Conservation (phyloP, 805 yeast genomes). For the Metschnikowia cerradonensis region DNA sequence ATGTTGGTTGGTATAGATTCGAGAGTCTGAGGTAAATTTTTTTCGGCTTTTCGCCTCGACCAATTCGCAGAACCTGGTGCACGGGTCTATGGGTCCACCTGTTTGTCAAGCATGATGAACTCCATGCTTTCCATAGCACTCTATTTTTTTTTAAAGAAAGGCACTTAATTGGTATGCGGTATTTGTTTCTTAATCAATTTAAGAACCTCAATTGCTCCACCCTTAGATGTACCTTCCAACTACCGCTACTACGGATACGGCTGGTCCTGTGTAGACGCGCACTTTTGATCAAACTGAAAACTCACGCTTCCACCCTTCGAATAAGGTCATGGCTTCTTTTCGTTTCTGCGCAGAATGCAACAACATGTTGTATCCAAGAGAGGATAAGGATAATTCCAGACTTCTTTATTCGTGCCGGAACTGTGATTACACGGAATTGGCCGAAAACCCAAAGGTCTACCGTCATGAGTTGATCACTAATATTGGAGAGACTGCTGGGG, state of each 20-base stretch:
- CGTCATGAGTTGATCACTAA: slow-evolving; percentile 89
- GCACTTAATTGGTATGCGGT: not conserved
- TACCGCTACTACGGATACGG: not conserved
- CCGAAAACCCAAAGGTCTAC: slow-evolving; percentile 82
- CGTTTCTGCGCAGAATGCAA: slow-evolving; percentile 96
- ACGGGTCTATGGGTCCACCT: not conserved
- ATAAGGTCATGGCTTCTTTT: slow-evolving; percentile 72
- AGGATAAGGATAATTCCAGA: slow-evolving; percentile 75
- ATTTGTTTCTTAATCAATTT: not conserved
- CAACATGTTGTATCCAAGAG: slow-evolving; percentile 96
- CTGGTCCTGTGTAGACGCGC: slow-evolving; percentile 4
- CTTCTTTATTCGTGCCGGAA: slow-evolving; percentile 90
- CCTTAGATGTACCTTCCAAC: not conserved
- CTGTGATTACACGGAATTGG: slow-evolving; percentile 89
- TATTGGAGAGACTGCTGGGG: slow-evolving; percentile 95
- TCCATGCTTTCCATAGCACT: not conserved
- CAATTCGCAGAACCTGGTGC: slow-evolving; percentile 5
- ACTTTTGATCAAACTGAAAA: slow-evolving; percentile 1
- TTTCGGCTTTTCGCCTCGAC: slow-evolving; percentile 7
- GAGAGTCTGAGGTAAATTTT: slow-evolving; percentile 10
- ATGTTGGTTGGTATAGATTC: slow-evolving; percentile 12
- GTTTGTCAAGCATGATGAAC: not conserved
- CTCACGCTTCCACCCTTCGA: not conserved
- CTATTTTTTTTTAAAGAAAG: no score
- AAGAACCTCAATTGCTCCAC: no score